phyloP scores from a whole-genome alignment of 441 rosid genomes.

The Eutrema salsugineum region DNA sequence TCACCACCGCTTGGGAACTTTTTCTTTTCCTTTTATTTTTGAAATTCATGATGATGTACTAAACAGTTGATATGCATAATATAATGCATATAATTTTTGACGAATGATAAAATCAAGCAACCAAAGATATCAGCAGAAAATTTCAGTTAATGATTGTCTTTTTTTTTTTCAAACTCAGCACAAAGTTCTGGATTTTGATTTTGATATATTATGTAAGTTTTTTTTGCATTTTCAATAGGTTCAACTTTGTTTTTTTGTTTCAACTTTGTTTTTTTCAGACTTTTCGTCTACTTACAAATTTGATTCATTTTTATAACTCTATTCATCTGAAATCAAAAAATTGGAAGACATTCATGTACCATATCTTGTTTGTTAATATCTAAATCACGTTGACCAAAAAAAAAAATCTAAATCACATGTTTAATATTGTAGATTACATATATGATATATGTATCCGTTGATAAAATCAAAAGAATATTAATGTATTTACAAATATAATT shows the following conservation, averaged over 20 bases:
- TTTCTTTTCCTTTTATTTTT: not conserved
- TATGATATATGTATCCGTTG: not conserved
- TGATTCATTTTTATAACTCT: not conserved
- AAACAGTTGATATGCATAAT: not conserved
- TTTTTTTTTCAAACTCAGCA: not conserved
- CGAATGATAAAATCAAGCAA: slow-evolving; percentile 28
- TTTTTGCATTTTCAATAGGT: too few species aligned
- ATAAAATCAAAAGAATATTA: not conserved
- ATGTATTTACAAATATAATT: not conserved
- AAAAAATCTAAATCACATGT: too few species aligned
- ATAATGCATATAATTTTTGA: not conserved
- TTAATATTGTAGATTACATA: not conserved
- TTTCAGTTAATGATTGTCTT: not conserved
- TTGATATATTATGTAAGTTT: too few species aligned
- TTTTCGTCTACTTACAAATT: not conserved
- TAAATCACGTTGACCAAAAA: not conserved
- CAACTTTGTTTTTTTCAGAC: not conserved
- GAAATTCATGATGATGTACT: slow-evolving; percentile 7
- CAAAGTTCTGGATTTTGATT: not conserved
- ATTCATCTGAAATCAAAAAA: not conserved
- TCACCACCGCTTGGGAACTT: not conserved
- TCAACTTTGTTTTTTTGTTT: not conserved
- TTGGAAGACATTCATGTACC: not conserved
- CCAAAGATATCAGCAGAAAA: not conserved
- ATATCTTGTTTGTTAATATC: not conserved